phyloP scores from a whole-genome alignment of 805 yeast genomes.

The Isabelozyma gotoi region DNA sequence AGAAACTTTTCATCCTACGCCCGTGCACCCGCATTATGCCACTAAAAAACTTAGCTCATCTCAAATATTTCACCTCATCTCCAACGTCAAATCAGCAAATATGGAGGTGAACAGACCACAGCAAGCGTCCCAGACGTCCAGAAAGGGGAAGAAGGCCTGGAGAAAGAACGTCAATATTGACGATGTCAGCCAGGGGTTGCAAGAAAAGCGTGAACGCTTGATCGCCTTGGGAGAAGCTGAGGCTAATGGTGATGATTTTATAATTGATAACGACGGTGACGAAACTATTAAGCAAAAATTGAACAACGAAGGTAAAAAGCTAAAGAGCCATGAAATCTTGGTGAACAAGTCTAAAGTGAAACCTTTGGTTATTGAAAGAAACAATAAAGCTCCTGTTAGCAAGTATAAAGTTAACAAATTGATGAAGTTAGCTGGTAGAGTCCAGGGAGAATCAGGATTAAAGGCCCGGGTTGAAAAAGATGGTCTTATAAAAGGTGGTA shows the following conservation, averaged over 20 bases:
- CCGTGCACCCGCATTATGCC: not conserved
- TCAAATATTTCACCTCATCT: not conserved
- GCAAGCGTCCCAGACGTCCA: constrained; percentile 67
- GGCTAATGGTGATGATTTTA: constrained; percentile 51
- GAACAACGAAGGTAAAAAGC: constrained; percentile 30
- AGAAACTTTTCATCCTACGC: no score
- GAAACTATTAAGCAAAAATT: constrained; percentile 30
- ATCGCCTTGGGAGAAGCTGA: constrained; percentile 50
- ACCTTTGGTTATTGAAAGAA: constrained; percentile 46
- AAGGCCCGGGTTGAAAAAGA: constrained; percentile 59
- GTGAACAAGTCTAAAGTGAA: constrained; percentile 73
- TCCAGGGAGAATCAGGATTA: constrained; percentile 51
- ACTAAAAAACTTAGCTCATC: not conserved
- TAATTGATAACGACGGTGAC: constrained; percentile 41
- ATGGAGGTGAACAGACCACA: constrained; percentile 47
- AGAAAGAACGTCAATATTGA: constrained; percentile 86
- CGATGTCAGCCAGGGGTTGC: constrained; percentile 73
- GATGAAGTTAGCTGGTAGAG: constrained; percentile 76
- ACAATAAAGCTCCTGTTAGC: constrained; percentile 18
- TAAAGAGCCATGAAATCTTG: constrained; percentile 70
- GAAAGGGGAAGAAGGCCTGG: constrained; percentile 94
- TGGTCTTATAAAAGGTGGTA: constrained; percentile 51
- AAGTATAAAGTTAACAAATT: constrained; percentile 59
- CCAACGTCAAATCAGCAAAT: not conserved
- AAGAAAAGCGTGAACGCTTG: constrained; percentile 62